Base-by-base conservation (phyloP, 352 stramenopile species). In the Phytopythium vexans region DNA sequence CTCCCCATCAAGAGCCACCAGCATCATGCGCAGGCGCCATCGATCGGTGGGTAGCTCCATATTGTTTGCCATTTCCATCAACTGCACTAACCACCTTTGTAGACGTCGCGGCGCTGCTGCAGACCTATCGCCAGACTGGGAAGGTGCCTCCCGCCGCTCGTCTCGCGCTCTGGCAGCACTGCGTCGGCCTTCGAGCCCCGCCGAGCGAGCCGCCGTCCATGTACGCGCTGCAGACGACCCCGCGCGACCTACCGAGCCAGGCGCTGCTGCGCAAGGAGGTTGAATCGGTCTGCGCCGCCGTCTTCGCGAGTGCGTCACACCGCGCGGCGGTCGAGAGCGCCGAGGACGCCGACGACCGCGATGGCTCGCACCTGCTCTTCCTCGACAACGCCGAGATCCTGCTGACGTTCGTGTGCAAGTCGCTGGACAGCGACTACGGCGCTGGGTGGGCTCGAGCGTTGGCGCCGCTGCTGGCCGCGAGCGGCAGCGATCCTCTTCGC, bases 311-410 rank as follows among this genome's bases (percentile, higher is more conserved):
- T 49, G 58, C 54, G 36, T 53, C 77, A 9, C 82, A 91, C 35
- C 49, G 61, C 10, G 69, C 80, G 49, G 70, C 62, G 4, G 51
- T 86, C 1, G 37, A 72, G 12, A 54, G 68, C 52, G 41, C 58
- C 6, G 58, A 67, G 50, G 53, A 70, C 10, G 66, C 65, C 6
- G 63, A 85, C 27, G 70, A 48, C 2, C 71, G 72, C 42, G 77
- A 88, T 45, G 74, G 70, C 21, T 60, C 74, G 9, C 77, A 77
- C 5, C 54, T 94, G 46, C 61, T 88, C 6, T 89, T 92, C 51
- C 87, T 91, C 40, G 81, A 94, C 56, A 83, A 67, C 40, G 76
- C 80, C 21, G 84, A 94, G 62, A 82, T 82, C 8, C 54, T 92
- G 12, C 15, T 91, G 31, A 87, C 78, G 21, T 70, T 84, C 45